Base-by-base conservation (phyloP, 352 stramenopile species). In the Phytophthora pini region DNA sequence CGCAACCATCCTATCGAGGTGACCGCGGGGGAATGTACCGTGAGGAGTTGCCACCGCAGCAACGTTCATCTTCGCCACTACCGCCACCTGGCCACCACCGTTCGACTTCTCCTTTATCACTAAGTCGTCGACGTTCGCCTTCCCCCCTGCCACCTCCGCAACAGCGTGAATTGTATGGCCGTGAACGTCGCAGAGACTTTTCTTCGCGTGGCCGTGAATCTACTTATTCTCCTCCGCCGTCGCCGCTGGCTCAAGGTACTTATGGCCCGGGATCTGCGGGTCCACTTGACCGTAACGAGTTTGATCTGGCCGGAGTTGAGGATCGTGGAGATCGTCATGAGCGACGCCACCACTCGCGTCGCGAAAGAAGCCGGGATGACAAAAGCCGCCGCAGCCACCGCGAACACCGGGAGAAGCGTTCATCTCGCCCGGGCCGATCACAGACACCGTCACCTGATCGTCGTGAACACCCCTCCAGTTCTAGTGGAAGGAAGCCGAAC, bases 361-460 rank as follows among this genome's bases (percentile, higher is more conserved):
- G 48, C 22, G 70, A 69, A 5, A 58, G 34, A 45, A 79, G 65
- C 47, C 61, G 61, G n/a, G 70, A 84, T 22, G 76, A 79, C 7
- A 86, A 82, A 40, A 49, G 57, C 20, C 64, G 71, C 45, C 67
- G 61, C 17, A 70, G 57, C 26, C 72, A 82, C 26, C 63, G 62
- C 55, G 68, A 78, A 2, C 53, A 40, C 24, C 67, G 62, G 11
- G 58, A 76, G 12, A 81, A 74, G 32, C 73, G 67, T 48, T 65
- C 47, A 13, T 70, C 69, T 47, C 70, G 65, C 45, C 17, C 39
- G 17, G 61, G 74, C 15, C 72, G 62, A 7, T 82, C 76, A 22
- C 43, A 74, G 39, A 80, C 78, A 4, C 76, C 76, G 36, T 87
- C 78, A 13, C 76, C 77, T 32, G 44, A 74, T 17, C 70, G 65